Conservation (phyloP, 495 filamentous ascomycete species). For the Chaetomium cochliodes region DNA sequence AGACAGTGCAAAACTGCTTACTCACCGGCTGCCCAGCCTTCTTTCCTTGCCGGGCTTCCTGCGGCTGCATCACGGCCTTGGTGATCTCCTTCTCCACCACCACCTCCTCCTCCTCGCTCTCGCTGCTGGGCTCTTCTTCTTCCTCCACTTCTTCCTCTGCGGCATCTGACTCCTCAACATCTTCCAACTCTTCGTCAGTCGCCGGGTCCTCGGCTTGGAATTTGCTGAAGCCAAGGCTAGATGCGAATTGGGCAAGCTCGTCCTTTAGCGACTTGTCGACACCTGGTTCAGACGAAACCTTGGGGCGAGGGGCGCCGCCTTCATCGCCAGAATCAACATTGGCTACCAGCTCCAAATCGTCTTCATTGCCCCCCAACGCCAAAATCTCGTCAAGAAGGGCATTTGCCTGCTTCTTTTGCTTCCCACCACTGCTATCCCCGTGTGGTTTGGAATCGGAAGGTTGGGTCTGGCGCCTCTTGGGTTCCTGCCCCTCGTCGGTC, state of each 20-base stretch:
- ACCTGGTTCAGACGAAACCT: constrained; percentile 27
- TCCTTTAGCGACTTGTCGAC: constrained; percentile 41
- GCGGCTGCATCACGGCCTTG: constrained; percentile 20
- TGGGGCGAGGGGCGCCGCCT: constrained; percentile 42
- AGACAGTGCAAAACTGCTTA: constrained; percentile 26
- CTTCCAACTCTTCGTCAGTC: constrained; percentile 29
- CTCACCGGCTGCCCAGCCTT: constrained; percentile 43
- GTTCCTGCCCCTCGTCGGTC: constrained; percentile 40
- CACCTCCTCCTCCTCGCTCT: constrained; percentile 23
- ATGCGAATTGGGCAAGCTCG: constrained; percentile 46
- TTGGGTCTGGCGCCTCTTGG: constrained; percentile 50
- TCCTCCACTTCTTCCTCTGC: constrained; percentile 36
- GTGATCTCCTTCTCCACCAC: constrained; percentile 30
- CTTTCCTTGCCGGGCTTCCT: constrained; percentile 29
- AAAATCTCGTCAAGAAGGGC: constrained; percentile 63
- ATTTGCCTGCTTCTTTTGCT: constrained; percentile 38
- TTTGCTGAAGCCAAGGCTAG: constrained; percentile 49
- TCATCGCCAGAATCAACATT: constrained; percentile 63
- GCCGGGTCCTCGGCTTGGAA: constrained; percentile 37
- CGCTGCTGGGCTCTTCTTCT: constrained; percentile 28
- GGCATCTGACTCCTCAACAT: constrained; percentile 36
- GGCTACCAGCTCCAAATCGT: constrained; percentile 66
- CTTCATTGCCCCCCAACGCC: constrained; percentile 73
- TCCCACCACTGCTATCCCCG: constrained; percentile 3
- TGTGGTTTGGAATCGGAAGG: constrained; percentile 33